Evolutionary conservation across 2,329 filamentous ascomycete genomes (phyloP).

Genomic region (Xylaria sp.): DNA sequence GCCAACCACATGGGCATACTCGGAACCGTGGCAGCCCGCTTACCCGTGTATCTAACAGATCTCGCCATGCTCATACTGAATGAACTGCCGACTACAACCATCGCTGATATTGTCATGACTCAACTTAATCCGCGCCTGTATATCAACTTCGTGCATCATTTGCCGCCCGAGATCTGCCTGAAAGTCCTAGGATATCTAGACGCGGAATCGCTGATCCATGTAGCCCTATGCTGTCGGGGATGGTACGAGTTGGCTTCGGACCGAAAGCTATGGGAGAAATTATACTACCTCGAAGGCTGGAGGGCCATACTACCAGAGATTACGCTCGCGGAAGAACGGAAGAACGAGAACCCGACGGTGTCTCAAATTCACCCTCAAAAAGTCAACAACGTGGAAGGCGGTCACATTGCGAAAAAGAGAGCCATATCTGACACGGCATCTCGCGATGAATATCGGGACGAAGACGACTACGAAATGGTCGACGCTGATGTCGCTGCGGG

Average conservation of each 20-base stretch:
- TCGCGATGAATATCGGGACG: constrained; percentile 54
- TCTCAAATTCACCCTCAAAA: constrained; percentile 50
- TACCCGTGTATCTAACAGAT: constrained; percentile 57
- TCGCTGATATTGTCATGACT: constrained; percentile 77
- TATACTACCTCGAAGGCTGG: constrained; percentile 90
- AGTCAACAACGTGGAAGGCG: constrained; percentile 52
- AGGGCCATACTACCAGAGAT: constrained; percentile 71
- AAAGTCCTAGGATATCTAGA: constrained; percentile 88
- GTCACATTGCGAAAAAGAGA: constrained; percentile 60
- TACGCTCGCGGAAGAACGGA: constrained; percentile 65
- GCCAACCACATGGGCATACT: constrained; percentile 29
- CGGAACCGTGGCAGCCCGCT: constrained; percentile 25
- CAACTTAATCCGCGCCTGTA: constrained; percentile 82
- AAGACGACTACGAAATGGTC: constrained; percentile 57
- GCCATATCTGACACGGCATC: constrained; percentile 51
- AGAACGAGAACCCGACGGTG: constrained; percentile 52
- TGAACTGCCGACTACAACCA: constrained; percentile 77
- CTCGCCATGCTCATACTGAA: constrained; percentile 80
- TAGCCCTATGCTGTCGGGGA: constrained; percentile 76
- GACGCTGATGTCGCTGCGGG: constrained; percentile 44
- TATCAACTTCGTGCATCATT: constrained; percentile 85
- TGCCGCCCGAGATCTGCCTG: constrained; percentile 89
- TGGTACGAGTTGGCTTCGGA: constrained; percentile 87
- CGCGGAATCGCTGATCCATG: constrained; percentile 77
- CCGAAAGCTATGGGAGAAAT: constrained; percentile 80